Percentiles rank a stretch among this genome's conserved stretches.
Conservation (phyloP, 345 rosid species). For the Bruguiera gymnorhiza region DNA sequence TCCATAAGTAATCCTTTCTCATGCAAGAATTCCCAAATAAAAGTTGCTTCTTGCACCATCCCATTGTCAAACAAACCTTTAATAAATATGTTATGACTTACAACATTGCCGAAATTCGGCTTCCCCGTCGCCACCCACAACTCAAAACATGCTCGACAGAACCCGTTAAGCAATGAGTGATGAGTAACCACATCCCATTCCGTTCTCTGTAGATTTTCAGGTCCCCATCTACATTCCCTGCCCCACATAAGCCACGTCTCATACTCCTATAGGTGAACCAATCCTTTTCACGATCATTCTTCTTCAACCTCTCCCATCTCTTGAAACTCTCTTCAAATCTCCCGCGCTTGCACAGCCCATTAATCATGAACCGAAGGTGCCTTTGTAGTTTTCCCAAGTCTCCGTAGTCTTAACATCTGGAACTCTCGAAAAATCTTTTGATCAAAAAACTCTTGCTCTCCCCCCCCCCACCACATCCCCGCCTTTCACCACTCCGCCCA, state of each 20-base stretch:
- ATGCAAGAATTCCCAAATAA: conserved; percentile 54
- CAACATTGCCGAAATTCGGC: conserved; percentile 46
- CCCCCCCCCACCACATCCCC: conserved; percentile 45
- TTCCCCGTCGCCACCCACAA: conserved; percentile 72
- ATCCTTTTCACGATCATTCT: conserved; percentile 61
- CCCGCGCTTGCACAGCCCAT: conserved; percentile 71
- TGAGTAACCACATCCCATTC: conserved; percentile 62
- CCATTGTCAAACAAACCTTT: conserved; percentile 63
- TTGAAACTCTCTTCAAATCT: conserved; percentile 58
- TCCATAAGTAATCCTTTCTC: conserved; percentile 53
- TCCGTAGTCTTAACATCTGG: conserved; percentile 35
- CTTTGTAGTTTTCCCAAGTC: conserved; percentile 56
- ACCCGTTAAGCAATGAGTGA: conserved; percentile 75
- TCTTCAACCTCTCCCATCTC: conserved; percentile 74
- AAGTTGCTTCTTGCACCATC: conserved; percentile 60
- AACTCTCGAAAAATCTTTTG: conserved; percentile 45
- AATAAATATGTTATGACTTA: conserved; percentile 69
- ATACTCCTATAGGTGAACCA: conserved; percentile 59
- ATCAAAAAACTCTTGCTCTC: conserved; percentile 66
- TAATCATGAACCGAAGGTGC: conserved; percentile 63
- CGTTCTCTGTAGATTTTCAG: conserved; percentile 54
- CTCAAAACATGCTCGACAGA: conserved; percentile 57
- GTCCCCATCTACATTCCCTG: conserved; percentile 62
- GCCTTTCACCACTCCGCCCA: conserved; percentile 44
- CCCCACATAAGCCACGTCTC: conserved; percentile 58